phyloP scores from a whole-genome alignment of 2,329 filamentous ascomycete genomes.

The Neoarthrinium moseri region DNA sequence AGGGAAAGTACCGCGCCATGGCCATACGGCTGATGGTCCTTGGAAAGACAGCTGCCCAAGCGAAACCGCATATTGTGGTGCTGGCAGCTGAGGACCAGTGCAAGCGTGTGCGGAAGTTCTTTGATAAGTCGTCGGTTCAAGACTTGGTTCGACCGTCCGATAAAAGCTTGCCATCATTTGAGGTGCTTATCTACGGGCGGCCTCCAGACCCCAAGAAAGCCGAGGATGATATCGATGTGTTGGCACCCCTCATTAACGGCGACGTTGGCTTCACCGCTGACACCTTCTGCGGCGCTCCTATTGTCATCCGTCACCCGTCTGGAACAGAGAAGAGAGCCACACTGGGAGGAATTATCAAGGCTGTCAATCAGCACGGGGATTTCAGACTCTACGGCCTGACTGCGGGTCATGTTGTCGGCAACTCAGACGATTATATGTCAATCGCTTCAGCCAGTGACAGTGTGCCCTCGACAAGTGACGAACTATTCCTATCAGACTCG shows the following conservation, averaged over 20 bases:
- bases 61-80: background rate
- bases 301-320: background rate
- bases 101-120: constrained; percentile 1
- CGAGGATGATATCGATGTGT: background rate
- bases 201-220: background rate
- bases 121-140: constrained; percentile 3
- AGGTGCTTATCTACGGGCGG: background rate
- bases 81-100: background rate
- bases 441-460: background rate
- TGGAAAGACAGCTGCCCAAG: background rate
- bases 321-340: background rate
- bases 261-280: constrained; percentile 1
- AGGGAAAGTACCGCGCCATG: background rate
- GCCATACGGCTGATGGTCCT: constrained; percentile 3
- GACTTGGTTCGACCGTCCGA: background rate
- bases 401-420: background rate
- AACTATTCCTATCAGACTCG: background rate
- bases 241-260: background rate
- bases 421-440: background rate
- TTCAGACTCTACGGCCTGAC: background rate
- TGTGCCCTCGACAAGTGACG: background rate
- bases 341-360: background rate
- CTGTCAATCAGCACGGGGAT: background rate
- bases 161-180: background rate
- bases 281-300: background rate